Conservation (phyloP, 2,329 filamentous ascomycete genomes). For the Fusarium sororula region DNA sequence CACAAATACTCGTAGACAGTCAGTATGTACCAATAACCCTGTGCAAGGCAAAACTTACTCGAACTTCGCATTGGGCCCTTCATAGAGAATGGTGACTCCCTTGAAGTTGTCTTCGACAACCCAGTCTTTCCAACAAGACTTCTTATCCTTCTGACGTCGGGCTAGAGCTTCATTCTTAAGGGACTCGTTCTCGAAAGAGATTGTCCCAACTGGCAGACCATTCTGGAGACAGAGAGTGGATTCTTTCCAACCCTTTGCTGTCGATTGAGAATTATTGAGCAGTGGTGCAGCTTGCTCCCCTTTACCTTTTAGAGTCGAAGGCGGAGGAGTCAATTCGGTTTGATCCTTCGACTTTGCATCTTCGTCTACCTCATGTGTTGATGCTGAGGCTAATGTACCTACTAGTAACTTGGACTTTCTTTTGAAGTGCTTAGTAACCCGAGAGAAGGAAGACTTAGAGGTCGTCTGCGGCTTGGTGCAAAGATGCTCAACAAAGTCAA, state of each 20-base stretch:
- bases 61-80: accelerated
- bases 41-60: background rate
- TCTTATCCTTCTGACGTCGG: accelerated
- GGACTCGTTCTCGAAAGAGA: accelerated
- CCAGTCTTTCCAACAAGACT: background rate
- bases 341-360: background rate
- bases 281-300: background rate
- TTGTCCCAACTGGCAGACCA: accelerated
- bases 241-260: accelerated
- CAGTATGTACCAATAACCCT: accelerated
- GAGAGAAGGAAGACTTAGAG: accelerated
- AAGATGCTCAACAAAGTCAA: background rate
- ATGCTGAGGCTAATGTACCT: accelerated
- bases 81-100: accelerated
- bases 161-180: accelerated
- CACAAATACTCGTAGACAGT: background rate
- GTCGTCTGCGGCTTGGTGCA: accelerated
- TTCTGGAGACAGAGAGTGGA: accelerated
- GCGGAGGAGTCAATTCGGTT: accelerated
- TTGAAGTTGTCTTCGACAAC: accelerated
- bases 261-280: accelerated
- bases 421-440: accelerated
- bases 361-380: accelerated
- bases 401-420: accelerated
- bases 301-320: accelerated